Base-by-base conservation (phyloP, 257 asterid genomes). In the Salvia splendens region DNA sequence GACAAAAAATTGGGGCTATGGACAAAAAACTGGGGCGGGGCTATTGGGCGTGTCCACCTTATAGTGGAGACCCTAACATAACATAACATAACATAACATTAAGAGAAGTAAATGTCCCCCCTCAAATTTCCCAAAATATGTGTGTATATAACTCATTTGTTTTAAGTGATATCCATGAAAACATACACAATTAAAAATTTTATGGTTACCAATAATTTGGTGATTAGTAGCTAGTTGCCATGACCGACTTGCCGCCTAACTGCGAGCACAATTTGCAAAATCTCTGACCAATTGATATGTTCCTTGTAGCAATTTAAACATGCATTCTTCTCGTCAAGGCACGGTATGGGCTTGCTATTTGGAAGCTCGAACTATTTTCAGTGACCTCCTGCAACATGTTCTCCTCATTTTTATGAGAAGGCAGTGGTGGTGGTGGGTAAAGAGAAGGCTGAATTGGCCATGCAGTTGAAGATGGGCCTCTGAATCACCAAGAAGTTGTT, bases 291-390 rank as follows among this genome's bases (percentile, higher is more conserved):
- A 63, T 53, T 58, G 65, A 17, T 45, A 42, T 94, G 68, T 64
- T 91, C 96, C 80, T 82, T 85, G 80, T 94, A 94, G 85, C 99
- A 94, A 74, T 88, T 81, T 67, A 75, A 32, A 65, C 94, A 84
- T 5, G 89, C 93, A 69, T 88, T 85, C 59, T 76, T 84, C 82
- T 82, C 86, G 35, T 83, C 85, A 74, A 80, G 73, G 70, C 99
- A 94, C 14, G 87, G 93, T 76, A 83, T 50, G 1, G 88, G 95
- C 79, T 79, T 84, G 72, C 77, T 82, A 64, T 64, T 61, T 5
- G 97, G 99, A 67, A 91, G 92, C 83, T 88, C 85, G 77, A 91
- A 91, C 79, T 94, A 97, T 75, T 85, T 58, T 84, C 85, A 74
- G 93, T 83, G 28, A 91, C 96, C 86, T 94, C 96, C 68, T 85